Evolutionary conservation across 108 stramenopile species (phyloP).

Genomic region (Asterionellopsis glacialis): DNA sequence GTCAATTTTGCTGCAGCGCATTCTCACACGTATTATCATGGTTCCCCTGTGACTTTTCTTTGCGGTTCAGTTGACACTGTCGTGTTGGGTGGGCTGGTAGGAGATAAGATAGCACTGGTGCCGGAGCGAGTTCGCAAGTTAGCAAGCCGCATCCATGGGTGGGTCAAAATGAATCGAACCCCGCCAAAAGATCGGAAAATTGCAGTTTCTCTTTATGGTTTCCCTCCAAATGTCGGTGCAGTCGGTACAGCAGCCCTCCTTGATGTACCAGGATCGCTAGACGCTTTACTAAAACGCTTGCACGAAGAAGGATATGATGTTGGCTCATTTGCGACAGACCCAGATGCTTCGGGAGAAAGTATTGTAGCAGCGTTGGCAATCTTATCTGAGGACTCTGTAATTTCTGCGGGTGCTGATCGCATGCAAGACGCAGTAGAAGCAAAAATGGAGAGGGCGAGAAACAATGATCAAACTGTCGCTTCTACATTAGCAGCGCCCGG

Average conservation of each 20-base stretch:
- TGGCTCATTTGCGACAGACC: slow-evolving; percentile 50
- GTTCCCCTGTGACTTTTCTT: neutral
- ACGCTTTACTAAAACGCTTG: slow-evolving; percentile 44
- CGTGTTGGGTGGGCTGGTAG: slow-evolving; percentile 79
- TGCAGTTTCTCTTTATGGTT: slow-evolving; percentile 76
- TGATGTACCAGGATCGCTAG: slow-evolving; percentile 73
- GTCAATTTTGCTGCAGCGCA: too few species aligned
- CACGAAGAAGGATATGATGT: slow-evolving; percentile 71
- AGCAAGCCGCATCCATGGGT: slow-evolving; percentile 41
- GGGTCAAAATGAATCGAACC: slow-evolving; percentile 55
- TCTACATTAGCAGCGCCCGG: slow-evolving; percentile 46
- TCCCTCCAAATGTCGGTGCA: slow-evolving; percentile 87
- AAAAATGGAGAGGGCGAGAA: slow-evolving; percentile 43
- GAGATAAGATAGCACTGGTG: slow-evolving; percentile 79
- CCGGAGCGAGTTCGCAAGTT: slow-evolving; percentile 80
- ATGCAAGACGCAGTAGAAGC: slow-evolving; percentile 50
- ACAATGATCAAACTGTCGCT: slow-evolving; percentile 49
- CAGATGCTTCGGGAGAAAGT: slow-evolving; percentile 37
- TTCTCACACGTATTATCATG: too few species aligned
- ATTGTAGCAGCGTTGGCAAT: slow-evolving; percentile 38
- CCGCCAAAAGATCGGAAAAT: slow-evolving; percentile 46
- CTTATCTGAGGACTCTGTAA: slow-evolving; percentile 43
- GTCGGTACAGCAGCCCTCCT: slow-evolving; percentile 85
- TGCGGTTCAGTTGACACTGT: slow-evolving; percentile 55
- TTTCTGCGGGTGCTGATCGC: slow-evolving; percentile 42